phyloP scores from a whole-genome alignment of 2,329 filamentous ascomycete genomes.

The Stachybotrys chlorohalonatus region DNA sequence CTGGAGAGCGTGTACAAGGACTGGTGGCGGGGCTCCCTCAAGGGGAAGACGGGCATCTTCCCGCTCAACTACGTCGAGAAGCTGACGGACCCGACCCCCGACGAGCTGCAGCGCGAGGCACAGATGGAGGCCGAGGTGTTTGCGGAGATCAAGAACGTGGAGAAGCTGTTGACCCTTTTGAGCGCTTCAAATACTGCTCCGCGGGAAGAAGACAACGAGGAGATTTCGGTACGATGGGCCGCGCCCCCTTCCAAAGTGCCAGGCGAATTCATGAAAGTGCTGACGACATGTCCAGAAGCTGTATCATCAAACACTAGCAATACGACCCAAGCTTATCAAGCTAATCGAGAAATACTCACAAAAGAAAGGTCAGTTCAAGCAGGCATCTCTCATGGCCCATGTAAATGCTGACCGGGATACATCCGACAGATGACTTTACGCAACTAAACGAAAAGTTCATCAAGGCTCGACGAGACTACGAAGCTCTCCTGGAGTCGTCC shows the following conservation, averaged over 20 bases:
- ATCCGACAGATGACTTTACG: constrained; percentile 77
- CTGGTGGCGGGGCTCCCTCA: constrained; percentile 96
- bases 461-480: constrained; percentile 94
- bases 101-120: constrained; percentile 89
- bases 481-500: constrained; percentile 87
- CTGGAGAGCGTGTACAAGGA: constrained; percentile 98
- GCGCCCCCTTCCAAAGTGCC: too few relatives aligned
- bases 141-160: constrained; percentile 55
- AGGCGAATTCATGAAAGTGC: constrained; percentile 12
- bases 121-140: constrained; percentile 78
- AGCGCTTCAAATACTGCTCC: constrained; percentile 76
- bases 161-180: constrained; percentile 73
- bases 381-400: background rate
- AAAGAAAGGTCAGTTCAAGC: constrained; percentile 67
- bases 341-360: constrained; percentile 98
- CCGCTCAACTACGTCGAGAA: constrained; percentile 99
- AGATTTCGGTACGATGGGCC: constrained; percentile 63
- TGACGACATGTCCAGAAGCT: constrained; percentile 40
- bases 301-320: constrained; percentile 90
- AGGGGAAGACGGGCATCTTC: constrained; percentile 95
- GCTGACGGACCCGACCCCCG: constrained; percentile 83
- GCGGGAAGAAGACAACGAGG: constrained; percentile 88
- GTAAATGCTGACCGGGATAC: background rate
- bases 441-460: constrained; percentile 99
- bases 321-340: constrained; percentile 94